Percentiles rank a stretch among this genome's conserved stretches.
These are phyloP conservation scores for Phytopythium oedochilum DNA, from an alignment of 352 stramenopile genomes.

Conservation along the genomic window DNA sequence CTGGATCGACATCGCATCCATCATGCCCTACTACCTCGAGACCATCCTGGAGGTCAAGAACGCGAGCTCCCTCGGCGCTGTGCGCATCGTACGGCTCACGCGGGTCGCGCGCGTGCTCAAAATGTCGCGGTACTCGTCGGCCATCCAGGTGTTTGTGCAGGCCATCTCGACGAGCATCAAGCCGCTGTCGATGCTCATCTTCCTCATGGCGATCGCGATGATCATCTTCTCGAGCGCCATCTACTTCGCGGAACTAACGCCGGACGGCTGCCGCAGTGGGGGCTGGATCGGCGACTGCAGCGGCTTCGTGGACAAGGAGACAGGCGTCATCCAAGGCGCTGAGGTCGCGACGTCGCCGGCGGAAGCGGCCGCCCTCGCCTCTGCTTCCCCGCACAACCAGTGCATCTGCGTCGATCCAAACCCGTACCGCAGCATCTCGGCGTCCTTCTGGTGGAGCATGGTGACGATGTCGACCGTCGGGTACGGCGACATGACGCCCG, in stretches of 20 bases:
- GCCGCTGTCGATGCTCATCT: conserved; percentile 82
- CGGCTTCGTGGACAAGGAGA: not conserved
- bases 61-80: conserved; percentile 54
- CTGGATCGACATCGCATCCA: conserved; percentile 76
- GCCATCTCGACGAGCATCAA: conserved; percentile 72
- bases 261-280: conserved; percentile 48
- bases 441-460: conserved; percentile 88
- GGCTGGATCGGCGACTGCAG: conserved; percentile 56
- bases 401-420: conserved; percentile 73
- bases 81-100: conserved; percentile 81
- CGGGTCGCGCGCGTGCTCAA: conserved; percentile 83
- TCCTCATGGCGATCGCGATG: conserved; percentile 82
- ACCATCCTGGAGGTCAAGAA: conserved; percentile 60
- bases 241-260: conserved; percentile 78
- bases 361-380: conserved; percentile 21
- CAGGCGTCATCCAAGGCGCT: conserved; percentile 1
- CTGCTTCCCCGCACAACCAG: conserved; percentile 6
- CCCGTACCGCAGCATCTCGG: conserved; percentile 75
- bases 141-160: conserved; percentile 81
- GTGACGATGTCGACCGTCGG: conserved; percentile 91
- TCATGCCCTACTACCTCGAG: conserved; percentile 86
- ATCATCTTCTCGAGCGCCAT: conserved; percentile 83
- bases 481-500: conserved; percentile 84
- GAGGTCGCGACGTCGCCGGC: conserved; percentile 7
- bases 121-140: conserved; percentile 83